A percentile compares a stretch with the other conserved stretches of the same genome.
These are phyloP conservation scores for Aspergillus floridensis DNA, from an alignment of 2,329 filamentous ascomycete genomes.

Conservation along the genomic window DNA sequence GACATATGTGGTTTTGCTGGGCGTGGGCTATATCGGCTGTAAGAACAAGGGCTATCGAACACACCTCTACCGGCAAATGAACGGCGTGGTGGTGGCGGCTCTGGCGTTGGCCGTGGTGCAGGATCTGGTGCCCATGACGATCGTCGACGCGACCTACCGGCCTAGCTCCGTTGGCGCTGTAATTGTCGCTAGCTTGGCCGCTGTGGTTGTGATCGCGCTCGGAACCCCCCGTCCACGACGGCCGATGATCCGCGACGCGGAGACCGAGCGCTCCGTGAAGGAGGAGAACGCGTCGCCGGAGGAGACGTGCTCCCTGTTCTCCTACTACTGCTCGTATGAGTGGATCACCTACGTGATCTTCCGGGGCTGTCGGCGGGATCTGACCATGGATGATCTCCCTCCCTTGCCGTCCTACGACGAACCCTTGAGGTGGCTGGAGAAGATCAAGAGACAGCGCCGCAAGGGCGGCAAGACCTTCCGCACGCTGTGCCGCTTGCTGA, in stretches of 20 bases:
- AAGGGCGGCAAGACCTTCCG: slow-evolving; percentile 29
- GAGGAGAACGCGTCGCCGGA: slow-evolving; percentile 24
- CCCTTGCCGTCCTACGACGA: slow-evolving; percentile 31
- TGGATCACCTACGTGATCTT: slow-evolving; percentile 34
- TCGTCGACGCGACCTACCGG: slow-evolving; percentile 22
- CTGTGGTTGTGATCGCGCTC: slow-evolving; percentile 16
- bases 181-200: slow-evolving; percentile 18
- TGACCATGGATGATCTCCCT: slow-evolving; percentile 35
- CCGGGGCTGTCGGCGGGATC: slow-evolving; percentile 26
- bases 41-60: slow-evolving; percentile 10
- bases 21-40: slow-evolving; percentile 18
- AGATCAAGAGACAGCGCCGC: slow-evolving; percentile 24
- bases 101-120: slow-evolving; percentile 22
- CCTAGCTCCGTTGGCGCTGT: slow-evolving; percentile 18
- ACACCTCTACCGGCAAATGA: slow-evolving; percentile 26
- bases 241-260: slow-evolving; percentile 13
- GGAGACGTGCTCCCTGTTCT: slow-evolving; percentile 34
- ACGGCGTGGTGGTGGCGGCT: slow-evolving; percentile 16
- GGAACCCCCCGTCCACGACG: slow-evolving; percentile 21
- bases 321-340: slow-evolving; percentile 34
- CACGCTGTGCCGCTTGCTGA: slow-evolving; percentile 25
- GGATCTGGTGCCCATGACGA: slow-evolving; percentile 24
- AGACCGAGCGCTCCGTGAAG: slow-evolving; percentile 10
- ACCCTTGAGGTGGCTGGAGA: slow-evolving; percentile 25
- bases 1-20: slow-evolving; percentile 25